phyloP scores from a whole-genome alignment of 2,329 filamentous ascomycete species.

The Arthrobotrys megalospora region DNA sequence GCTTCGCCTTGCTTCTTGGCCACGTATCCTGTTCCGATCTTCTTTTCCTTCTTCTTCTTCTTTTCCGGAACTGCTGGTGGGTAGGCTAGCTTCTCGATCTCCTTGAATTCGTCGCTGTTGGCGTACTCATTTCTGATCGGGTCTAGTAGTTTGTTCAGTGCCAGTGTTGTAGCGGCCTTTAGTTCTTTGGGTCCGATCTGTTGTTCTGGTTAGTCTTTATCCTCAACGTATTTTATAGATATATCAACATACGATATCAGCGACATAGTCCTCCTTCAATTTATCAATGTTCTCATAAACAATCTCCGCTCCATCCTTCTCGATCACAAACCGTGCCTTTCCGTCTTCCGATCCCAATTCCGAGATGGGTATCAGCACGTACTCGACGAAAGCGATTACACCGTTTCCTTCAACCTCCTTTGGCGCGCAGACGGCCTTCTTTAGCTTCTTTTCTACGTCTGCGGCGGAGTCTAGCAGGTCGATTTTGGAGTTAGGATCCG shows the following conservation, averaged over 20 bases:
- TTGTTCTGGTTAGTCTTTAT: slow-evolving; percentile 37
- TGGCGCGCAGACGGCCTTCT: slow-evolving; percentile 85
- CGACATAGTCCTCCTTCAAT: slow-evolving; percentile 83
- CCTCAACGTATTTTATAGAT: not conserved
- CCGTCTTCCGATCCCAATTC: slow-evolving; percentile 72
- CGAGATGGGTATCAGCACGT: slow-evolving; percentile 83
- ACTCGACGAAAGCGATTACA: slow-evolving; percentile 87
- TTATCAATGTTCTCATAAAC: slow-evolving; percentile 80
- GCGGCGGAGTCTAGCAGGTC: slow-evolving; percentile 89
- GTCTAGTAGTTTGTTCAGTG: slow-evolving; percentile 79
- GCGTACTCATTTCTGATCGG: slow-evolving; percentile 84
- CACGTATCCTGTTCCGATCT: slow-evolving; percentile 68
- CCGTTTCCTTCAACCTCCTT: slow-evolving; percentile 87
- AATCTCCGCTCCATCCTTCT: slow-evolving; percentile 62
- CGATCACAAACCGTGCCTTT: slow-evolving; percentile 65
- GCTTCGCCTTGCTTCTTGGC: slow-evolving; percentile 62
- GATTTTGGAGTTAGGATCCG: slow-evolving; percentile 81
- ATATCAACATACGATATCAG: slow-evolving; percentile 76
- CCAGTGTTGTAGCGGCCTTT: slow-evolving; percentile 85
- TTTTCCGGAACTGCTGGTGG: slow-evolving; percentile 77
- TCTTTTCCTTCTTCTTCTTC: slow-evolving; percentile 78
- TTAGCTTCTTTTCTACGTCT: slow-evolving; percentile 83
- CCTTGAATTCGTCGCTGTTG: slow-evolving; percentile 83
- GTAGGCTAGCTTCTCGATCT: slow-evolving; percentile 83
- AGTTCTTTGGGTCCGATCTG: slow-evolving; percentile 86